These are phyloP conservation scores for Arctium minus DNA, from an alignment of 129 eudicot species.

Conservation along the genomic window DNA sequence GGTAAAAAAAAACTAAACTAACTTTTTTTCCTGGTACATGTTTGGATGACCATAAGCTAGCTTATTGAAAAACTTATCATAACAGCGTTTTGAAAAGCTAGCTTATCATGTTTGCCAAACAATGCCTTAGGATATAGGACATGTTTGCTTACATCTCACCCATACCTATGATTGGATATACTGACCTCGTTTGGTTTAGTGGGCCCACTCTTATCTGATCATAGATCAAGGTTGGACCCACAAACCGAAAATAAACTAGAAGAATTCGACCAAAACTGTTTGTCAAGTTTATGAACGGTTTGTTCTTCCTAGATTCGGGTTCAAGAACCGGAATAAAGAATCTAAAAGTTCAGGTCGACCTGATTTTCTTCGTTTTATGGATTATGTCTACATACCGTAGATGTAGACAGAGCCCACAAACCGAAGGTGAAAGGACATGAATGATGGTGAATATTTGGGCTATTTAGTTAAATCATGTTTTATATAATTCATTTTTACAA, in stretches of 20 bases:
- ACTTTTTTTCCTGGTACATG: no score
- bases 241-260: background rate
- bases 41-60: no score
- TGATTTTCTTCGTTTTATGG: background rate
- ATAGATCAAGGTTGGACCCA: background rate
- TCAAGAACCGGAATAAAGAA: background rate
- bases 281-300: background rate
- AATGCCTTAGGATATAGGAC: no score
- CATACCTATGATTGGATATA: no score
- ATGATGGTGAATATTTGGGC: background rate
- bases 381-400: background rate
- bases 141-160: no score
- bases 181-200: background rate
- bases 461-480: no score
- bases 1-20: no score
- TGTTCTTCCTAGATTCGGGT: slow-evolving; percentile 8
- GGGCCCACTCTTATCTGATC: slow-evolving; percentile 5
- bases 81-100: no score
- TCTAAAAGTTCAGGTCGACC: background rate
- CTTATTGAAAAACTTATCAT: no score
- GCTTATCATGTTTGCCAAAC: no score
- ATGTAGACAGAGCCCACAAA: background rate
- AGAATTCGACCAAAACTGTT: background rate
- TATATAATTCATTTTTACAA: no score
- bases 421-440: background rate